A percentile compares a stretch with the other conserved stretches of the same genome.
phyloP scores from a whole-genome alignment of 352 stramenopile species.

The Phytophthora pini region DNA sequence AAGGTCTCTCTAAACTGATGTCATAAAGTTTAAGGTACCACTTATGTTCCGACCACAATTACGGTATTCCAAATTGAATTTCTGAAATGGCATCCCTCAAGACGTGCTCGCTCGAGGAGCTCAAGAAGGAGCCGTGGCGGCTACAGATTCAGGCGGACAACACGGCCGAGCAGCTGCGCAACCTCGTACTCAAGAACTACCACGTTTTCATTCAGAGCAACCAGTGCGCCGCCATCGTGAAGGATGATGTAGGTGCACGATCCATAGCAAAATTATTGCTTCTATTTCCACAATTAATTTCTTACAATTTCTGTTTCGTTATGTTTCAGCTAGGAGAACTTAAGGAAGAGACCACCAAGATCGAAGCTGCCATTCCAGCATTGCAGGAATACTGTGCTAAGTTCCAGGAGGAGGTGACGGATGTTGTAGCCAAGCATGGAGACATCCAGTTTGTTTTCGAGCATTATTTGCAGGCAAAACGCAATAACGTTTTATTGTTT shows the following conservation, averaged over 20 bases:
- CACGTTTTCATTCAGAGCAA: constrained; percentile 93
- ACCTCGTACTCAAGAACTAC: constrained; percentile 90
- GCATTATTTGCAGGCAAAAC: constrained; percentile 80
- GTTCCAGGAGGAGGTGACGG: constrained; percentile 62
- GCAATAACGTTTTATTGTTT: constrained; percentile 7
- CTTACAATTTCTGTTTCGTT: constrained; percentile 18
- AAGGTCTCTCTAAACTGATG: too few species aligned
- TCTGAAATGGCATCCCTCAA: constrained; percentile 40
- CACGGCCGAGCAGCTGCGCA: constrained; percentile 75
- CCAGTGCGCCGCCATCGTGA: constrained; percentile 84
- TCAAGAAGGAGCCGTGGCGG: constrained; percentile 86
- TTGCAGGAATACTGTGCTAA: constrained; percentile 59
- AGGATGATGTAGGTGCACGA: constrained; percentile 59
- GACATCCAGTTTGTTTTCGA: constrained; percentile 92
- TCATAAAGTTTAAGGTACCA: too few species aligned
- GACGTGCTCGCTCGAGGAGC: constrained; percentile 76
- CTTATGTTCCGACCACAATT: too few species aligned
- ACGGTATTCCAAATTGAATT: background rate
- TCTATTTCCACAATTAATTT: background rate
- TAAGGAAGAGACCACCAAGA: constrained; percentile 67
- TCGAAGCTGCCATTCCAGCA: constrained; percentile 58
- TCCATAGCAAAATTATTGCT: constrained; percentile 1
- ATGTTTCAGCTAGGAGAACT: constrained; percentile 58
- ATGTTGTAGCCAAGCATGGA: constrained; percentile 71
- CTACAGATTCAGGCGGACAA: constrained; percentile 86